Percentiles rank a stretch among this genome's conserved stretches.
Conservation (phyloP, 352 stramenopile species). For the Aphanomyces astaci region DNA sequence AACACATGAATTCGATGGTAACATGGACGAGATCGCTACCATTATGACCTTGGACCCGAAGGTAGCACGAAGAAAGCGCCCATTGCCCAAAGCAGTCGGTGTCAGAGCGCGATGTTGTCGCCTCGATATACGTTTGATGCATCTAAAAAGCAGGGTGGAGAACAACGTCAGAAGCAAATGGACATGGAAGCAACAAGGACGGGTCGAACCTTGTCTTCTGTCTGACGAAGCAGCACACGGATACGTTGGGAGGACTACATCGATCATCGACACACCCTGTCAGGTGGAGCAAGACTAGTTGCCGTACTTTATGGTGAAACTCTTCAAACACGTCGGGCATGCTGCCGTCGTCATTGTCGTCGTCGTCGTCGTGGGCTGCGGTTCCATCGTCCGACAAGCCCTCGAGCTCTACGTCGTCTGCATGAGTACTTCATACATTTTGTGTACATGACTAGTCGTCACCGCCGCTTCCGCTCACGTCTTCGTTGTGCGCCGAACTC, state of each 20-base stretch:
- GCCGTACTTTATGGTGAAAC: conserved; percentile 1
- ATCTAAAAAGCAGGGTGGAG: too few species aligned
- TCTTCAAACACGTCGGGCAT: conserved; percentile 10
- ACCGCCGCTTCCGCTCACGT: not conserved
- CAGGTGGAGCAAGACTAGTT: not conserved
- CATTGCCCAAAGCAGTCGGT: not conserved
- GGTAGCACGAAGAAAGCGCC: not conserved
- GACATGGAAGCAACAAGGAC: too few species aligned
- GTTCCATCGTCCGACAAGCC: not conserved
- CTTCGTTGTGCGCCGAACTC: not conserved
- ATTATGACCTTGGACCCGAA: not conserved
- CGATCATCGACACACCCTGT: not conserved
- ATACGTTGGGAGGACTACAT: conserved; percentile 3
- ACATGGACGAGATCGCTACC: too few species aligned
- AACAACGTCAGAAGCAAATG: too few species aligned
- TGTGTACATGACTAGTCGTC: not conserved
- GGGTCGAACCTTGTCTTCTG: not conserved
- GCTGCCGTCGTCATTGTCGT: not conserved
- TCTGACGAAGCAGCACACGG: not conserved
- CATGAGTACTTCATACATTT: not conserved
- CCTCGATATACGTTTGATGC: too few species aligned
- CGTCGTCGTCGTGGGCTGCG: not conserved
- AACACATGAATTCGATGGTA: too few species aligned
- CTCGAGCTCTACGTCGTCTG: not conserved
- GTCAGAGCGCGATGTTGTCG: not conserved